A percentile compares a stretch with the other conserved stretches of the same genome.
phyloP scores from a whole-genome alignment of 1,284 basidiomycete genomes.

The Pseudozyma sp. region DNA sequence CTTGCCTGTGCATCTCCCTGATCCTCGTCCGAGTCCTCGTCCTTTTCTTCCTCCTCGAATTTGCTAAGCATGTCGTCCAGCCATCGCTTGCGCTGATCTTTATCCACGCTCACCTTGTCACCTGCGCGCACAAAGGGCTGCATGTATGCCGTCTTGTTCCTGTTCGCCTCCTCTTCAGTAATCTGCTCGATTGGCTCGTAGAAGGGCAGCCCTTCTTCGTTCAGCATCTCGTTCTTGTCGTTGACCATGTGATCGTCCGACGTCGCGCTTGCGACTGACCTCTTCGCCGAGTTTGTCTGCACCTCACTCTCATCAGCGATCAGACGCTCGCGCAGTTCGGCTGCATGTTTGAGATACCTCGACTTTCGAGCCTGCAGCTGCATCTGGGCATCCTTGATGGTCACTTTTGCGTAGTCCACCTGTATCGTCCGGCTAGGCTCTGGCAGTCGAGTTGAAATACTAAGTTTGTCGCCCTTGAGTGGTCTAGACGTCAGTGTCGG shows the following conservation, averaged over 20 bases:
- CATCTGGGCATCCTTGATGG: constrained; percentile 24
- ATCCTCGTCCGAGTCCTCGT: constrained; percentile 26
- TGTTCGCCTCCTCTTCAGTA: constrained; percentile 26
- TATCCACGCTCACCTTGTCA: constrained; percentile 13
- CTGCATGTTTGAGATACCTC: not conserved
- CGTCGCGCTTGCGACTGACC: not conserved
- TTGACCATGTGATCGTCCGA: constrained; percentile 28
- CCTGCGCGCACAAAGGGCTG: constrained; percentile 37
- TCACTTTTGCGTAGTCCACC: constrained; percentile 11
- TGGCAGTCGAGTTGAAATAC: constrained; percentile 2
- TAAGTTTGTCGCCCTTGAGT: not conserved
- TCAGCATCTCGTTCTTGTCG: constrained; percentile 56
- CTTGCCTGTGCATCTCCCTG: not conserved
- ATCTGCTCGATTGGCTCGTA: constrained; percentile 61
- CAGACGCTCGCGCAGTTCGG: constrained; percentile 9
- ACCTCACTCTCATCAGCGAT: no score
- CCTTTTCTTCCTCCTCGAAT: constrained; percentile 56
- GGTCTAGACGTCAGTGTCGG: constrained; percentile 12
- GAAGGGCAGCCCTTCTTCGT: constrained; percentile 67
- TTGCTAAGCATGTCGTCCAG: constrained; percentile 54
- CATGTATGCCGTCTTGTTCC: constrained; percentile 38
- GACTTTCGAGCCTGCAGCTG: constrained; percentile 25
- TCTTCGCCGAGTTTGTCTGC: not conserved
- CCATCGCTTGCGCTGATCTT: constrained; percentile 51
- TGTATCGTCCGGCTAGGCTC: constrained; percentile 33